Evolutionary conservation across 192 early-diverging fungal genomes (phyloP).

Genomic region (Jimgerdemannia flammicorona): DNA sequence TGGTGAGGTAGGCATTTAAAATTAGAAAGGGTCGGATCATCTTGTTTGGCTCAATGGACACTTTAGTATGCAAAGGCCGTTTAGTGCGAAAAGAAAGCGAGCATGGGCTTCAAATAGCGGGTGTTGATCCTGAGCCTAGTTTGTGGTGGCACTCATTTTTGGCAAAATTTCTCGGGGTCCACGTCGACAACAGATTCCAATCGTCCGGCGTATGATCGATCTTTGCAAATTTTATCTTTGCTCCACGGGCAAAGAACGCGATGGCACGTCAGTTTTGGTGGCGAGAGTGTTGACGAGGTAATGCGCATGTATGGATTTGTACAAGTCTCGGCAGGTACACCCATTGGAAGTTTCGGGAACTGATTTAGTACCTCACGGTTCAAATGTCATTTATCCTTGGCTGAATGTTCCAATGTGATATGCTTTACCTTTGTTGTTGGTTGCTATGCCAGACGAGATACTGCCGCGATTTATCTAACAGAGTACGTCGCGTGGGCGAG

Average conservation of each 20-base stretch:
- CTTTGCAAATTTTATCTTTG: slow-evolving; percentile 63
- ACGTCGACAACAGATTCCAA: slow-evolving; percentile 22
- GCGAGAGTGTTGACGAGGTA: slow-evolving; percentile 79
- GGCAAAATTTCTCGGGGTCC: neutral
- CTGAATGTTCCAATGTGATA: neutral
- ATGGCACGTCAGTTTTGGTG: slow-evolving; percentile 79
- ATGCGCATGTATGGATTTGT: too few relatives aligned
- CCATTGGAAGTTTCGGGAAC: neutral
- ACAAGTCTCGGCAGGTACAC: too few relatives aligned
- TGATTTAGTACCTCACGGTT: slow-evolving; percentile 1
- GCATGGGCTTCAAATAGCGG: neutral
- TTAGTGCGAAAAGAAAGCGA: slow-evolving; percentile 1
- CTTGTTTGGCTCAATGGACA: slow-evolving; percentile 5
- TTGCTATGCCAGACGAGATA: slow-evolving; percentile 55
- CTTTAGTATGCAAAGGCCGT: neutral
- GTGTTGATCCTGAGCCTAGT: too few relatives aligned
- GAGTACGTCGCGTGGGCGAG: slow-evolving; percentile 73
- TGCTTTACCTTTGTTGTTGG: neutral
- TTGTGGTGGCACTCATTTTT: neutral
- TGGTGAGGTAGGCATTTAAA: slow-evolving; percentile 2
- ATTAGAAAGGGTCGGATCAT: slow-evolving; percentile 6
- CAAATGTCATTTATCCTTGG: neutral
- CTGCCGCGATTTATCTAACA: slow-evolving; percentile 49
- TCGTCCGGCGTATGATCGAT: slow-evolving; percentile 68
- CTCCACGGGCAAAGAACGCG: slow-evolving; percentile 82